Conservation (phyloP, 1,284 basidiomycete species). For the Coniferiporia sulphurascens region DNA sequence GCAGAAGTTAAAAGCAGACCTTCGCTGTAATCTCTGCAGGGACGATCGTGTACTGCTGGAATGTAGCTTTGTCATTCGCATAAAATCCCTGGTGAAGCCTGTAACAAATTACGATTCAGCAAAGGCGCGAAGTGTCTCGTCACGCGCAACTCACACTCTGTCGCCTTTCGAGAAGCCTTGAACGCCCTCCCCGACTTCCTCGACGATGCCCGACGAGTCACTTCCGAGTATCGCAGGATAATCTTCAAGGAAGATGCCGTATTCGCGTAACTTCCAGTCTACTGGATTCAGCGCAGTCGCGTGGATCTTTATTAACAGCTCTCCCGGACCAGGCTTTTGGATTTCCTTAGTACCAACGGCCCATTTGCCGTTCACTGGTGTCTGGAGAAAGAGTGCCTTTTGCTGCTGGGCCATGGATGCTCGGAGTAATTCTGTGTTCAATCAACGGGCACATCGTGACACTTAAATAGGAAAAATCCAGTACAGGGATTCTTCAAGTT, state of each 20-base stretch:
- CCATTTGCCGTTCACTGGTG: constrained; percentile 22
- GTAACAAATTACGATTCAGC: background rate
- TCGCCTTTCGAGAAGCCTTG: too few relatives aligned
- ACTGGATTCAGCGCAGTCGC: constrained; percentile 42
- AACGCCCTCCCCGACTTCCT: too few relatives aligned
- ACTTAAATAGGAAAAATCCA: too few relatives aligned
- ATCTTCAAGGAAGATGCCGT: constrained; percentile 12
- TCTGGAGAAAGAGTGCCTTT: constrained; percentile 24
- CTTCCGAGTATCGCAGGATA: constrained; percentile 38
- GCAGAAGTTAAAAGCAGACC: constrained; percentile 15
- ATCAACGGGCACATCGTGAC: too few relatives aligned
- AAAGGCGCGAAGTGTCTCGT: constrained; percentile 20
- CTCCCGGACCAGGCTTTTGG: constrained; percentile 34
- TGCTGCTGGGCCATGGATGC: constrained; percentile 12
- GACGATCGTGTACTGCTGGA: constrained; percentile 27
- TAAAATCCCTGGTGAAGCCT: background rate
- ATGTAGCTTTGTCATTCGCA: constrained; percentile 22
- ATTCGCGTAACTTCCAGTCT: constrained; percentile 37
- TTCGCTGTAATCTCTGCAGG: constrained; percentile 24
- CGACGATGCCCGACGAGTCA: too few relatives aligned
- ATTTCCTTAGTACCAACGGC: constrained; percentile 24
- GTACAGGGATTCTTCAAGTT: too few relatives aligned
- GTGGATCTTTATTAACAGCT: constrained; percentile 41
- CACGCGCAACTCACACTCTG: too few relatives aligned
- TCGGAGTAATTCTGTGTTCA: too few relatives aligned